These are phyloP conservation scores for Cardiosporidium cionae DNA, from an alignment of 169 alveolate genomes.

Conservation along the genomic window DNA sequence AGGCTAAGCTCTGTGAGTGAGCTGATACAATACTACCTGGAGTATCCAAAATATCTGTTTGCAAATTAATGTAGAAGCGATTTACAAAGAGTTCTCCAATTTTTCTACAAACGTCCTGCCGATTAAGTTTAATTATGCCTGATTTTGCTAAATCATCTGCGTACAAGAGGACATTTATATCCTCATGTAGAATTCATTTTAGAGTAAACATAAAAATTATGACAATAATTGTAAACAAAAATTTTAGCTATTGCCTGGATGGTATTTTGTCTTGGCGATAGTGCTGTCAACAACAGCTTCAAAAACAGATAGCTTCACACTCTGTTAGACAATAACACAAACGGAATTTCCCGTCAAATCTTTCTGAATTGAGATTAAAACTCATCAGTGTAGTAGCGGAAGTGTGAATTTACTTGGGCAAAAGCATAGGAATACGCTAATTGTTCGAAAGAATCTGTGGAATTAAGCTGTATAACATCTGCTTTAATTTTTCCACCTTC, in stretches of 20 bases:
- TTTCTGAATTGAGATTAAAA: no score
- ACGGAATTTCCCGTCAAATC: no score
- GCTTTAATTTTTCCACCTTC: constrained; percentile 52
- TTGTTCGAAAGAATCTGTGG: constrained; percentile 50
- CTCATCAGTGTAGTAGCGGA: no score
- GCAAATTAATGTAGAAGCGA: constrained; percentile 65
- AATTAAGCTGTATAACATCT: constrained; percentile 55
- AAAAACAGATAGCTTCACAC: constrained; percentile 60
- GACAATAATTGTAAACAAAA: neutral
- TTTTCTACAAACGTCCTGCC: constrained; percentile 61
- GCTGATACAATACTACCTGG: no score
- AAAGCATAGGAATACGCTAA: constrained; percentile 65
- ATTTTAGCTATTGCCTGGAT: constrained; percentile 53
- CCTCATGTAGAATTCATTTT: neutral
- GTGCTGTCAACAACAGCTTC: constrained; percentile 68
- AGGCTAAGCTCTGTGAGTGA: no score
- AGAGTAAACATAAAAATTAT: neutral
- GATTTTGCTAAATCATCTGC: constrained; percentile 61
- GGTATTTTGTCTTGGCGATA: constrained; percentile 56
- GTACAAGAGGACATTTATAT: neutral
- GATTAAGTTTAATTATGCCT: constrained; percentile 58
- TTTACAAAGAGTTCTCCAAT: constrained; percentile 69
- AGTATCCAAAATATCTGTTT: constrained; percentile 67
- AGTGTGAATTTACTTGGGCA: constrained; percentile 50
- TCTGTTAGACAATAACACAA: constrained; percentile 14